Evolutionary conservation across 2,329 filamentous ascomycete species (phyloP).

Genomic region (Diplodia intermedia): DNA sequence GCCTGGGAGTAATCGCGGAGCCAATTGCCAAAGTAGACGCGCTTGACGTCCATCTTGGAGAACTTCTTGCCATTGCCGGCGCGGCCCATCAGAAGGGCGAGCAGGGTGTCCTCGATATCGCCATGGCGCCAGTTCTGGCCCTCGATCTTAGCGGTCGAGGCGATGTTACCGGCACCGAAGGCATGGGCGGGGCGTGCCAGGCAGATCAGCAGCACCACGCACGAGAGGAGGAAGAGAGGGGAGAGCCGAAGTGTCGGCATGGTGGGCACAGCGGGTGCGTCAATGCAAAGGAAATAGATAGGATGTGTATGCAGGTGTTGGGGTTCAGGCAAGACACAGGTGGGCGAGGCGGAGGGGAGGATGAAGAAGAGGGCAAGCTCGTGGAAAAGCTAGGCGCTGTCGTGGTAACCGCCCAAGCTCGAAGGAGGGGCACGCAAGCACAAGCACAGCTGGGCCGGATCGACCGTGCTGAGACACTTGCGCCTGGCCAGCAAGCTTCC

Average conservation of each 20-base stretch:
- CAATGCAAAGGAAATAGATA: slow-evolving; percentile 10
- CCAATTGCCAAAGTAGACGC: slow-evolving; percentile 97
- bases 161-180: slow-evolving; percentile 90
- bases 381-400: slow-evolving; percentile 40
- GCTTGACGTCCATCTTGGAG: slow-evolving; percentile 83
- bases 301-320: slow-evolving; percentile 1
- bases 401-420: slow-evolving; percentile 22
- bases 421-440: slow-evolving; percentile 22
- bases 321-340: slow-evolving; percentile 35
- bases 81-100: slow-evolving; percentile 68
- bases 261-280: slow-evolving; percentile 23
- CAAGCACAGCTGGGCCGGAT: neutral
- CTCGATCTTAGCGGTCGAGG: slow-evolving; percentile 78
- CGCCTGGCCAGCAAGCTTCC: slow-evolving; percentile 1
- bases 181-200: slow-evolving; percentile 72
- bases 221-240: slow-evolving; percentile 48
- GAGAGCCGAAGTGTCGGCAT: slow-evolving; percentile 35
- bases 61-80: slow-evolving; percentile 72
- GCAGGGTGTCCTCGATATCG: slow-evolving; percentile 90
- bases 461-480: neutral
- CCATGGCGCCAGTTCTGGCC: slow-evolving; percentile 74
- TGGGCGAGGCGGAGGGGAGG: neutral
- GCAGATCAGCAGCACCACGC: slow-evolving; percentile 63
- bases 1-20: slow-evolving; percentile 92
- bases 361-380: slow-evolving; percentile 1